Base-by-base conservation (phyloP, 2,329 filamentous ascomycete genomes). In the Epicoccum nigrum region DNA sequence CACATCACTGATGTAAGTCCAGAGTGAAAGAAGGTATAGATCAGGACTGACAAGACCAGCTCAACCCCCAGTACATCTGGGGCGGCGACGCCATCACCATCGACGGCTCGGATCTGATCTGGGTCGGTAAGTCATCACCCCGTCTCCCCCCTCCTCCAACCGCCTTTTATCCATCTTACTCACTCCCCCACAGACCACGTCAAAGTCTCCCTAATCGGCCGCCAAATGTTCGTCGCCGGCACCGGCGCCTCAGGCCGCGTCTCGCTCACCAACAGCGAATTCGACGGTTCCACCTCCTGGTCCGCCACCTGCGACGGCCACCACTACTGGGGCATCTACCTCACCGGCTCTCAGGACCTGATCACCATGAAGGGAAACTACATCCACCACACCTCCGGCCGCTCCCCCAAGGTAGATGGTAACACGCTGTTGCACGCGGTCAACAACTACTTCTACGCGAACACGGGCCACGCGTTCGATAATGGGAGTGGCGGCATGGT, bases 341-440 rank as follows among this genome's bases (percentile, higher is more conserved):
- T 85, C 21, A 77, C 75, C 19, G 83, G 83, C 9, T 73, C 76
- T 40, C 75, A 69, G 60, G 83, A 85, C 62, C 60, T 79, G 52
- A 74, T 84, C 61, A 85, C 83, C 54, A 63, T 85, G 66, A 80
- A 82, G 73, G 76, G 77, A 53, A 85, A 85, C 76, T 84, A 83
- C 72, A 75, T 85, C 62, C 79, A 83, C 75, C 75, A 82, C 67
- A 79, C 78, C 34, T 78, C 75, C 12, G 83, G 82, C 45, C 81
- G 83, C 41, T 72, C 74, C 12, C 83, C 82, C 54, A 84, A 84
- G 73, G 71, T 85, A 9, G 72, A 70, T 51, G 75, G 74, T 12
- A 79, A 79, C 64, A 81, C 81, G 48, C 76, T 83, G 23, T 69
- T 85, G 33, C 83, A 85, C 68, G 79, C 79, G 21, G 80, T 83